Conservation (phyloP, 2,329 filamentous ascomycete species). For the Colletotrichum gigasporum region DNA sequence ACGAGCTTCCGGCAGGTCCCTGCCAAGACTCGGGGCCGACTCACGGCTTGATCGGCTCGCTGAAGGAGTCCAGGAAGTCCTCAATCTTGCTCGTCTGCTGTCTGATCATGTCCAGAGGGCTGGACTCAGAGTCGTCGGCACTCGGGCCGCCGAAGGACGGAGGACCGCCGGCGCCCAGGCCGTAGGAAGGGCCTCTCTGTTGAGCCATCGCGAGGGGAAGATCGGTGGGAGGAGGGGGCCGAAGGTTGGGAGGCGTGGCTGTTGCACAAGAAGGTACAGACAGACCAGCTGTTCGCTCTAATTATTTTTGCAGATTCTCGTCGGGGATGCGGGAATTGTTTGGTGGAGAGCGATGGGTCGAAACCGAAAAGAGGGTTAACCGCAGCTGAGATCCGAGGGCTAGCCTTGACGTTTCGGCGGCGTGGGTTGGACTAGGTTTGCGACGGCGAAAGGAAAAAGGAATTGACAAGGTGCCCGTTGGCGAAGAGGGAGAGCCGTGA, state of each 20-base stretch:
- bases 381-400: slow-evolving; percentile 27
- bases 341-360: slow-evolving; percentile 17
- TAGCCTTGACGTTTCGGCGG: slow-evolving; percentile 24
- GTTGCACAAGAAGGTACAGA: slow-evolving; percentile 28
- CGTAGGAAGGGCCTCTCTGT: slow-evolving; percentile 33
- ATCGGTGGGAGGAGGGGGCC: not conserved
- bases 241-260: slow-evolving; percentile 19
- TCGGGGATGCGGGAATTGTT: slow-evolving; percentile 3
- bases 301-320: not conserved
- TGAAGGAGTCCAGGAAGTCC: slow-evolving; percentile 85
- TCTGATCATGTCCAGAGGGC: slow-evolving; percentile 86
- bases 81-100: slow-evolving; percentile 99
- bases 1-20: slow-evolving; percentile 10
- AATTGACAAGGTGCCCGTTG: slow-evolving; percentile 24
- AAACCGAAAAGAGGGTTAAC: slow-evolving; percentile 23
- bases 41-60: slow-evolving; percentile 95
- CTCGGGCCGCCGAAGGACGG: slow-evolving; percentile 31
- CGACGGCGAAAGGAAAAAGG: not conserved
- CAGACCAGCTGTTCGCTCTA: slow-evolving; percentile 30
- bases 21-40: slow-evolving; percentile 49
- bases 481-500: slow-evolving; percentile 12
- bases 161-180: slow-evolving; percentile 32
- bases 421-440: slow-evolving; percentile 8
- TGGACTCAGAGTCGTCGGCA: slow-evolving; percentile 61
- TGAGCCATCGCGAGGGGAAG: slow-evolving; percentile 31